These are phyloP conservation scores for Camellia oleifera DNA, from an alignment of 179 eudicot genomes.

Conservation along the genomic window DNA sequence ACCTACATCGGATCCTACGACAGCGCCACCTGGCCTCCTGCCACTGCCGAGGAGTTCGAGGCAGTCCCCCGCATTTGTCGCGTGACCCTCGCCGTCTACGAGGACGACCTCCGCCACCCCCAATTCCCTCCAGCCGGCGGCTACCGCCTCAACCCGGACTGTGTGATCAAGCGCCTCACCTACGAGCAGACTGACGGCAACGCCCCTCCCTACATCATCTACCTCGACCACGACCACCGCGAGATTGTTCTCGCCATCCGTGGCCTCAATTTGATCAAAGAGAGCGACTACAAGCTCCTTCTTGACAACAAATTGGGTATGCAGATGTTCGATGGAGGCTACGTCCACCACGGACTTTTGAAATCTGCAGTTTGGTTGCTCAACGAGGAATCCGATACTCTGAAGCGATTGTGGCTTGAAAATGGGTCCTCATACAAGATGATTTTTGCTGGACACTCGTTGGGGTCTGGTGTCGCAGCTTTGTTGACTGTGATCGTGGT, in stretches of 20 bases:
- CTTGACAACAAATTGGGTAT: slow-evolving; percentile 65
- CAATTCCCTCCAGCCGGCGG: slow-evolving; percentile 50
- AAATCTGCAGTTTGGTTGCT: slow-evolving; percentile 83
- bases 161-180: slow-evolving; percentile 63
- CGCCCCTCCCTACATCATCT: slow-evolving; percentile 82
- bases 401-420: slow-evolving; percentile 56
- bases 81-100: slow-evolving; percentile 70
- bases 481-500: slow-evolving; percentile 65
- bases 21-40: slow-evolving; percentile 72
- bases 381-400: slow-evolving; percentile 56
- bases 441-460: slow-evolving; percentile 84
- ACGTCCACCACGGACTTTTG: slow-evolving; percentile 74
- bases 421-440: slow-evolving; percentile 68
- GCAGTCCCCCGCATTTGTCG: slow-evolving; percentile 81
- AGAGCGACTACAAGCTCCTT: slow-evolving; percentile 65
- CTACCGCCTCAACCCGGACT: slow-evolving; percentile 61
- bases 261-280: slow-evolving; percentile 67
- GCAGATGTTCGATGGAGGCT: slow-evolving; percentile 96
- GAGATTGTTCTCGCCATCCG: slow-evolving; percentile 74
- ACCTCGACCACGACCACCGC: slow-evolving; percentile 49
- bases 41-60: slow-evolving; percentile 65
- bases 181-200: slow-evolving; percentile 65
- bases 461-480: slow-evolving; percentile 88
- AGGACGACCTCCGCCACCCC: slow-evolving; percentile 62
- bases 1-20: slow-evolving; percentile 87